Evolutionary conservation across 1,139 yeast species (phyloP).

Genomic region (Pichia sp.): DNA sequence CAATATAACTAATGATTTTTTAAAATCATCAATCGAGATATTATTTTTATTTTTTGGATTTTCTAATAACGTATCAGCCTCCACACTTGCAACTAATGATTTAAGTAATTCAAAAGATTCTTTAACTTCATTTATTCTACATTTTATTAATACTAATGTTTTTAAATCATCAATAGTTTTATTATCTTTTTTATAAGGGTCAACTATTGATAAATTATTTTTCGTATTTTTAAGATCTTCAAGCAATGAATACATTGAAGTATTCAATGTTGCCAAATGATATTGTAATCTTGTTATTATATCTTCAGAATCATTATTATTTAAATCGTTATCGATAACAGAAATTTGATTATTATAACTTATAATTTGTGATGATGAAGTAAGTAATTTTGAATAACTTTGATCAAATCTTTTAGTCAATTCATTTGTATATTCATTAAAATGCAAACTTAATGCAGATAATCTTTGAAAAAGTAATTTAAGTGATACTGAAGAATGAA

Average conservation of each 20-base stretch:
- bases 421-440: constrained; percentile 57
- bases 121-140: constrained; percentile 41
- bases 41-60: constrained; percentile 11
- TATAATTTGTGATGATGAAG: constrained; percentile 34
- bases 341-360: constrained; percentile 26
- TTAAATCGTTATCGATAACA: constrained; percentile 2
- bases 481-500: constrained; percentile 27
- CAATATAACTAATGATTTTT: constrained; percentile 36
- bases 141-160: constrained; percentile 39
- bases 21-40: constrained; percentile 32
- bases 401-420: constrained; percentile 45
- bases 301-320: constrained; percentile 25
- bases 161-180: constrained; percentile 35
- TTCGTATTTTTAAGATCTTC: constrained; percentile 40
- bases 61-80: constrained; percentile 8
- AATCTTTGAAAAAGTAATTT: constrained; percentile 34
- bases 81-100: constrained; percentile 30
- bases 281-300: constrained; percentile 54
- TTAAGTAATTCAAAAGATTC: constrained; percentile 40
- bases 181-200: constrained; percentile 17
- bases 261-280: constrained; percentile 52
- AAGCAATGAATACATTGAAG: constrained; percentile 50
- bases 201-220: constrained; percentile 20
- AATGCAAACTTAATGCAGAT: constrained; percentile 43
- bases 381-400: constrained; percentile 40